These are phyloP conservation scores for Talaromyces funiculosus DNA, from an alignment of 2,329 filamentous ascomycete genomes.

Conservation along the genomic window DNA sequence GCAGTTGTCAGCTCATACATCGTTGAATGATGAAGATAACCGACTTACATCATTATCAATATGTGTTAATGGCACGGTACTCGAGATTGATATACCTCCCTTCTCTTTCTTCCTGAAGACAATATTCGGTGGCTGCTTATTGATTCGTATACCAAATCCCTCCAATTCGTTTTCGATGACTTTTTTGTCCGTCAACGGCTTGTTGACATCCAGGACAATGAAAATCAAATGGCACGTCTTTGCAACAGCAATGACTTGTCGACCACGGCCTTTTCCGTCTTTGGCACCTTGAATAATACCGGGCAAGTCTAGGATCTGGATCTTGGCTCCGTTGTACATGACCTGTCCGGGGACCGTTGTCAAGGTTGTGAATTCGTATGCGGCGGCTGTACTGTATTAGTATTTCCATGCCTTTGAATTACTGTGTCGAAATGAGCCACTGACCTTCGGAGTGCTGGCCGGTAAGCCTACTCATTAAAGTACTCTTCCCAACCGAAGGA, in stretches of 20 bases:
- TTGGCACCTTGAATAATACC: constrained; percentile 99
- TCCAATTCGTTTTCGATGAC: constrained; percentile 93
- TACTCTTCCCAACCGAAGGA: constrained; percentile 97
- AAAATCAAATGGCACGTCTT: constrained; percentile 99
- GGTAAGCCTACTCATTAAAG: constrained; percentile 88
- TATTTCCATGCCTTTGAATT: not conserved
- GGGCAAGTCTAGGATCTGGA: constrained; percentile 96
- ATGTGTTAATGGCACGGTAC: constrained; percentile 82
- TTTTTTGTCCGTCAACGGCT: constrained; percentile 92
- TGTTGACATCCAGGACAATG: constrained; percentile 97
- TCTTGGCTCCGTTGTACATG: constrained; percentile 89
- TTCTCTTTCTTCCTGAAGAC: constrained; percentile 99
- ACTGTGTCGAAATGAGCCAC: constrained; percentile 10
- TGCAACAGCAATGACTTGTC: constrained; percentile 96
- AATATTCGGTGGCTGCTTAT: constrained; percentile 95
- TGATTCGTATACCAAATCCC: constrained; percentile 95
- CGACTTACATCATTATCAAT: constrained; percentile 69
- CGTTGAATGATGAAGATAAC: not conserved
- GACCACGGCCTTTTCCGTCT: constrained; percentile 93
- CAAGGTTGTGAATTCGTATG: constrained; percentile 97
- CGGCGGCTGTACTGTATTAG: constrained; percentile 55
- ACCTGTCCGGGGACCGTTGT: constrained; percentile 97
- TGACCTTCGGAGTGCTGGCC: constrained; percentile 85
- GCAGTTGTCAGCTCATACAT: constrained; percentile 14
- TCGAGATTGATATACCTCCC: constrained; percentile 93